Conservation (phyloP, 495 filamentous ascomycete genomes). For the Symbiotaphrina buchneri region DNA sequence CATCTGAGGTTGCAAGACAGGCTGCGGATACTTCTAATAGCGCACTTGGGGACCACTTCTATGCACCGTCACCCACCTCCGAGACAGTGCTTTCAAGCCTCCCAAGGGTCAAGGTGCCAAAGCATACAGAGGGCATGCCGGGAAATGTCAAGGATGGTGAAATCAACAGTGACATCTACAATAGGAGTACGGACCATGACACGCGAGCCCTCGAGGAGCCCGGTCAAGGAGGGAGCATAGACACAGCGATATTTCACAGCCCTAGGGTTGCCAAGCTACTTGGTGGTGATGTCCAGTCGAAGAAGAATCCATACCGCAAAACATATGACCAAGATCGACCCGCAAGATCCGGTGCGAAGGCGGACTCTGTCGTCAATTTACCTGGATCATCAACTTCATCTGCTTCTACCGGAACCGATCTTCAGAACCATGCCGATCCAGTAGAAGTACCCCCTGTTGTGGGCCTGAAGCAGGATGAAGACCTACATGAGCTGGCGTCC, state of each 20-base stretch:
- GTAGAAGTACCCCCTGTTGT: too few relatives aligned
- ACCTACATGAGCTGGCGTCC: too few relatives aligned
- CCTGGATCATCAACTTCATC: too few relatives aligned
- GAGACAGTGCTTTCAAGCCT: conserved; percentile 26
- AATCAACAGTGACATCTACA: conserved; percentile 35
- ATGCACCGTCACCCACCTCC: conserved; percentile 21
- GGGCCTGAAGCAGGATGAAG: too few relatives aligned
- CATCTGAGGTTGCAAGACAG: conserved; percentile 17
- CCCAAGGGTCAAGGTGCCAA: conserved; percentile 35
- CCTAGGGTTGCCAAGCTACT: conserved; percentile 33
- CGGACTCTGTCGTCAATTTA: too few relatives aligned
- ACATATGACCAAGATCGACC: too few relatives aligned
- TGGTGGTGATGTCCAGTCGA: conserved; percentile 8
- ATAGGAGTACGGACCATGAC: conserved; percentile 14
- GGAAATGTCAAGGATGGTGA: conserved; percentile 13
- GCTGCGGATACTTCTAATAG: conserved; percentile 6
- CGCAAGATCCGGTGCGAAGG: too few relatives aligned
- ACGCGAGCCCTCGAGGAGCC: too few relatives aligned
- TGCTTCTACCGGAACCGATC: too few relatives aligned
- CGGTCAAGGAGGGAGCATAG: too few relatives aligned
- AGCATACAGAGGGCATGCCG: conserved; percentile 20
- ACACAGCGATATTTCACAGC: conserved; percentile 37
- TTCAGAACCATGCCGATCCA: too few relatives aligned
- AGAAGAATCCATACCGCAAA: too few relatives aligned
- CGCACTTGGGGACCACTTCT: conserved; percentile 32